Base-by-base conservation (phyloP, 2,329 filamentous ascomycete genomes). In the Lizonia empirigonia region DNA sequence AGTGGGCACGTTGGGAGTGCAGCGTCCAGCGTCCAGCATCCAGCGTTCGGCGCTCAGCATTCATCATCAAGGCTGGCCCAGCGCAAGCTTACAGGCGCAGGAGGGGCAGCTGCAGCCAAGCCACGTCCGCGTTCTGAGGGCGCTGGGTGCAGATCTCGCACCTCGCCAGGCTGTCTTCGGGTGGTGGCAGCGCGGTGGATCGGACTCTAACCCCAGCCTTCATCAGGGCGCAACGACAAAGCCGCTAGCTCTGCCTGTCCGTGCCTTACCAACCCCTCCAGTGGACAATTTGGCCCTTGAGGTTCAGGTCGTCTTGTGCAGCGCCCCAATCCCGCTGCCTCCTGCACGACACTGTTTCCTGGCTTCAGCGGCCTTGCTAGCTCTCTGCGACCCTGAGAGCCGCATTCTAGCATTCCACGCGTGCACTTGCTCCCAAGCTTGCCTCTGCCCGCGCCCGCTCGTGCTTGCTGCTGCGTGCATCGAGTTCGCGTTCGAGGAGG, bases 131-230 rank as follows among this genome's bases (percentile, higher is more conserved):
- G 7, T 13, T 29, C 27, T 15, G 20, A 55, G 38, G 46, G 54
- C 58, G 53, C 54, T 64, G 53, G 54, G 50, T 41, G 51, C 56
- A 60, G 50, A 57, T 55, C 53, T 46, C 50, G 52, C 38, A 42
- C 26, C 50, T 53, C 54, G 47, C 42, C 49, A 47, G 20, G 42
- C 49, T 52, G 41, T 53, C 48, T 49, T 58, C 48, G 58, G 55
- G 59, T 33, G 42, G 26, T 37, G 49, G 49, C 40, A 50, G 39
- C 15, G 56, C 13, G 60, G 60, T 63, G 60, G 61, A 67, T 68
- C 64, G 59, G 57, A 62, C 60, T 62, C 57, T 56, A 53, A 61
- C 57, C 63, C 65, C 67, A 65, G 61, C 63, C 64, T 46, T 54
- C 32, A 27, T 13, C 44, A 52, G 49, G 42, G 33, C 37, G 29